A percentile compares a stretch with the other conserved stretches of the same genome.
These are phyloP conservation scores for Gilbertella persicaria DNA, from an alignment of 371 early-diverging fungal species.

Conservation along the genomic window DNA sequence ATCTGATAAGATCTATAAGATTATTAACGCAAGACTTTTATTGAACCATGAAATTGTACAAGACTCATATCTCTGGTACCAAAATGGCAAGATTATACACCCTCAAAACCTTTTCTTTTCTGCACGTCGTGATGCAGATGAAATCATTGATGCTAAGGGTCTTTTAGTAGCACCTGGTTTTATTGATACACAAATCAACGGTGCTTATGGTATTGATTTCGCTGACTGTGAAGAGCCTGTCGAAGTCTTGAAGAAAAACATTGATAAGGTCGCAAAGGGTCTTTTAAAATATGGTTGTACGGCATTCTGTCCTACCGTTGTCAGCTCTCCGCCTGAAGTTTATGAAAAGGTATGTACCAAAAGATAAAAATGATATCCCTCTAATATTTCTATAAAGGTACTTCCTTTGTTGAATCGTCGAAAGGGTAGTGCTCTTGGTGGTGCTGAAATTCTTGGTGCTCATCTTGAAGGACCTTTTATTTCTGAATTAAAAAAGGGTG, in stretches of 20 bases:
- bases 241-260: constrained; percentile 48
- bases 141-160: constrained; percentile 75
- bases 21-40: constrained; percentile 76
- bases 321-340: constrained; percentile 73
- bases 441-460: constrained; percentile 82
- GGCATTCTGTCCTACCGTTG: constrained; percentile 83
- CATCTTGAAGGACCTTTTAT: constrained; percentile 90
- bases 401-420: constrained; percentile 71
- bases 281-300: constrained; percentile 81
- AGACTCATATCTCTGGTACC: constrained; percentile 75
- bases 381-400: constrained; percentile 29
- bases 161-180: constrained; percentile 78
- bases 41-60: constrained; percentile 72
- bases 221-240: constrained; percentile 54
- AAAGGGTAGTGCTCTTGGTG: constrained; percentile 66
- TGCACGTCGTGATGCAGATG: constrained; percentile 66
- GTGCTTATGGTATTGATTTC: constrained; percentile 87
- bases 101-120: constrained; percentile 74
- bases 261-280: constrained; percentile 73
- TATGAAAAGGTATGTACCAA: constrained; percentile 65
- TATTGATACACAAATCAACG: constrained; percentile 86
- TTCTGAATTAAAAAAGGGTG: constrained; percentile 64
- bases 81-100: constrained; percentile 78
- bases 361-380: neutral
- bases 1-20: constrained; percentile 65